These are phyloP conservation scores for Stereocaulon alpinum DNA, from an alignment of 495 filamentous ascomycete species.

Conservation along the genomic window DNA sequence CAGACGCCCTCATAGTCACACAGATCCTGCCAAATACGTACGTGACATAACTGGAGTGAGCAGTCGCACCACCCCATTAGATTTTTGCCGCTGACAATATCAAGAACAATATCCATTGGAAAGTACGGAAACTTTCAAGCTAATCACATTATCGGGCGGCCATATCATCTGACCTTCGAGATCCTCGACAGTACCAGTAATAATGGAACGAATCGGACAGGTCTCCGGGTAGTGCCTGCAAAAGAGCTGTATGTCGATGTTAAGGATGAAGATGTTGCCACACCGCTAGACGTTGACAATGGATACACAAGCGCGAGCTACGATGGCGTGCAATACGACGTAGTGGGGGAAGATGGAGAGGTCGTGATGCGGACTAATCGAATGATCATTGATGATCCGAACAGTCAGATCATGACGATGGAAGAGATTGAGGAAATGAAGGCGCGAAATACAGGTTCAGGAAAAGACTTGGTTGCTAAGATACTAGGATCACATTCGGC, in stretches of 20 bases:
- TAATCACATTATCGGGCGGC: slow-evolving; percentile 77
- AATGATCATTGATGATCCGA: slow-evolving; percentile 67
- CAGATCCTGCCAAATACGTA: slow-evolving; percentile 70
- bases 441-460: slow-evolving; percentile 60
- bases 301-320: slow-evolving; percentile 31
- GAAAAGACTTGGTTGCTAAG: slow-evolving; percentile 80
- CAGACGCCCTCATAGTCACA: slow-evolving; percentile 50
- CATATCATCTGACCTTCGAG: slow-evolving; percentile 86
- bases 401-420: slow-evolving; percentile 69
- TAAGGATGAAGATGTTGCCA: slow-evolving; percentile 40
- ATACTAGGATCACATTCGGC: slow-evolving; percentile 74
- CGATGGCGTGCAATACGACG: slow-evolving; percentile 38
- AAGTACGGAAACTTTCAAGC: slow-evolving; percentile 84
- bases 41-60: slow-evolving; percentile 34
- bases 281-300: slow-evolving; percentile 40
- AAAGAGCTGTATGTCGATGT: slow-evolving; percentile 76
- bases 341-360: slow-evolving; percentile 43
- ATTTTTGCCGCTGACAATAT: slow-evolving; percentile 21
- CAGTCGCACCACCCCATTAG: slow-evolving; percentile 15
- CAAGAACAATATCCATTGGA: slow-evolving; percentile 69
- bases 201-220: slow-evolving; percentile 42
- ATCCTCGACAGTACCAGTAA: slow-evolving; percentile 61
- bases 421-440: slow-evolving; percentile 91
- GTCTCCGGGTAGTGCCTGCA: slow-evolving; percentile 69
- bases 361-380: slow-evolving; percentile 68